Conservation (phyloP, 805 yeast species). For the Saccharomycopsis sp. region DNA sequence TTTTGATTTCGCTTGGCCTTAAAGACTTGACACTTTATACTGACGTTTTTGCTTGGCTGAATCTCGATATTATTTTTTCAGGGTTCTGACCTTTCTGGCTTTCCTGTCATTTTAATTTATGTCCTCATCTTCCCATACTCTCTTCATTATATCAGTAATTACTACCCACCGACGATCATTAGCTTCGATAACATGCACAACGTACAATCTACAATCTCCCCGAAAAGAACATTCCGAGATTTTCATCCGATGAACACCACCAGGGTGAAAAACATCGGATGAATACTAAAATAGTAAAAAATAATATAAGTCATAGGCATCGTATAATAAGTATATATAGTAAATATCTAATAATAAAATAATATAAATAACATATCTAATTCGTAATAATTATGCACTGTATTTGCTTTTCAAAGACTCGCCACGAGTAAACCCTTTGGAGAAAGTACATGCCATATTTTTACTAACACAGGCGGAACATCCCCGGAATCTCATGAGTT, state of each 20-base stretch:
- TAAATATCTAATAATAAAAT: not conserved
- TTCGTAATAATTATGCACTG: not conserved
- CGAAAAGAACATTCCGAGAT: not conserved
- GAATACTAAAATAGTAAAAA: not conserved
- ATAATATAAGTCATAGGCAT: not conserved
- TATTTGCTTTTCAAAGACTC: slow-evolving; percentile 36
- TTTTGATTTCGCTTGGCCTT: no score
- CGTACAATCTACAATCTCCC: no score
- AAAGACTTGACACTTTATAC: no score
- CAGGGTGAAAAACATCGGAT: not conserved
- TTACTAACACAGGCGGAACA: slow-evolving; percentile 51
- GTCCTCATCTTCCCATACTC: no score
- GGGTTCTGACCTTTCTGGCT: no score
- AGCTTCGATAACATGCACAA: no score
- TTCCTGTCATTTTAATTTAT: no score
- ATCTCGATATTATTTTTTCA: no score
- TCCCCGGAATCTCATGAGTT: slow-evolving; percentile 42
- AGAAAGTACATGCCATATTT: slow-evolving; percentile 43
- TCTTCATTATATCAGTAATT: no score
- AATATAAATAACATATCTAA: no score
- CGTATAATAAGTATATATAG: not conserved
- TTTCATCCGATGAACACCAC: not conserved
- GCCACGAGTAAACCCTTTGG: slow-evolving; percentile 61
- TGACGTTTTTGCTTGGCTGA: no score
- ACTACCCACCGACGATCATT: no score